Evolutionary conservation across 345 rosid species (phyloP).

Genomic region (Diplotaxis tenuifolia): DNA sequence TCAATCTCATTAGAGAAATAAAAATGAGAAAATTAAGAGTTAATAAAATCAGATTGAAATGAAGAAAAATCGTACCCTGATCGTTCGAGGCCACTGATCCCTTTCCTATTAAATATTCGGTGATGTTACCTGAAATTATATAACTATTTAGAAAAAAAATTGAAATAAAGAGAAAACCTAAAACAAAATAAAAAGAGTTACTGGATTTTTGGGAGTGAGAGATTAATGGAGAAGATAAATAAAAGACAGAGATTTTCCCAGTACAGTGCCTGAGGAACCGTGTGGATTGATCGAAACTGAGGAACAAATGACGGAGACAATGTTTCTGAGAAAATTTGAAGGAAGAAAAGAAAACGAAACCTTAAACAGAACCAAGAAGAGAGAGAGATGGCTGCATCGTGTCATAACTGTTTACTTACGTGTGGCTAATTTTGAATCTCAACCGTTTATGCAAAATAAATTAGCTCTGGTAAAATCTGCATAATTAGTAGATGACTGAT

Average conservation of each 20-base stretch:
- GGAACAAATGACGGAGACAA: slow-evolving; percentile 33
- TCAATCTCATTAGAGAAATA: neutral
- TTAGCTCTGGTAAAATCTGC: neutral
- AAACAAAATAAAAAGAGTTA: neutral
- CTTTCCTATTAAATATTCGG: neutral
- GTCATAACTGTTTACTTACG: neutral
- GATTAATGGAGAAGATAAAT: slow-evolving; percentile 5
- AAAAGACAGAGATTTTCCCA: slow-evolving; percentile 22
- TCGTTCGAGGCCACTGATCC: neutral
- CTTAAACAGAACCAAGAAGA: slow-evolving; percentile 17
- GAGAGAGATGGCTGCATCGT: slow-evolving; percentile 3
- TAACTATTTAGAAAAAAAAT: neutral
- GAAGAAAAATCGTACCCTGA: slow-evolving; percentile 4
- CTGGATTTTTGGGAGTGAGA: slow-evolving; percentile 28
- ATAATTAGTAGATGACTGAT: slow-evolving; percentile 23
- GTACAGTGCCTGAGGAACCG: slow-evolving; percentile 35
- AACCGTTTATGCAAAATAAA: slow-evolving; percentile 17
- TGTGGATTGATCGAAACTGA: slow-evolving; percentile 20
- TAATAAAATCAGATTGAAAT: neutral
- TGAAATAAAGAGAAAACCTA: neutral
- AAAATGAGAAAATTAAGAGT: neutral
- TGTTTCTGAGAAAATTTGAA: slow-evolving; percentile 21
- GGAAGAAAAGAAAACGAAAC: slow-evolving; percentile 13
- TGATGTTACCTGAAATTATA: slow-evolving; percentile 15
- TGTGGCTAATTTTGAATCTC: slow-evolving; percentile 10